Conservation (phyloP, 306 rosid genomes). For the Geum urbanum region DNA sequence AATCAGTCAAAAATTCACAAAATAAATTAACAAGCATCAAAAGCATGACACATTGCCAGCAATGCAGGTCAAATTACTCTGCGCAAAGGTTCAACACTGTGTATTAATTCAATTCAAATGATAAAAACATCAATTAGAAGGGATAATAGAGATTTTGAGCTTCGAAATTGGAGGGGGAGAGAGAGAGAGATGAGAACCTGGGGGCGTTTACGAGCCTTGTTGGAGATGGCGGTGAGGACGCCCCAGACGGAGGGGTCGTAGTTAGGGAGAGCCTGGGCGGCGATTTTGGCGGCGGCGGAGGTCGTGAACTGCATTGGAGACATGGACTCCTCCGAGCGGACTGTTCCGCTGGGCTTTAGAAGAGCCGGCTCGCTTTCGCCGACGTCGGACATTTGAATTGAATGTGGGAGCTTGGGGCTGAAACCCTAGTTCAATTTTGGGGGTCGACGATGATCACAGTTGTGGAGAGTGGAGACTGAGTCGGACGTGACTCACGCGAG, state of each 20-base stretch:
- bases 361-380: slow-evolving; percentile 26
- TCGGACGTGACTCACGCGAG: too few relatives aligned
- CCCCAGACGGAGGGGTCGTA: slow-evolving; percentile 77
- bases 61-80: neutral
- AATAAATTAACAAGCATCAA: neutral
- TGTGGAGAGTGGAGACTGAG: neutral
- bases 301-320: slow-evolving; percentile 46
- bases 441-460: neutral
- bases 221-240: slow-evolving; percentile 87
- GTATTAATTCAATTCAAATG: neutral
- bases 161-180: neutral
- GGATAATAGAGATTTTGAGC: neutral
- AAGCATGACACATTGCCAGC: too few relatives aligned
- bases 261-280: slow-evolving; percentile 66
- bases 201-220: slow-evolving; percentile 69
- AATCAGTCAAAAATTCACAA: neutral
- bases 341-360: neutral
- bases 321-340: slow-evolving; percentile 2
- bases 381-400: slow-evolving; percentile 32
- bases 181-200: slow-evolving; percentile 39
- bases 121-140: too few relatives aligned
- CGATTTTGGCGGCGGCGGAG: slow-evolving; percentile 61
- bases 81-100: neutral
- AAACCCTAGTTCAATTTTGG: slow-evolving; percentile 46
- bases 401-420: slow-evolving; percentile 5